Evolutionary conservation across 2,329 filamentous ascomycete species (phyloP), one percentile per base, ranked within the genome.

Genomic region (Tolypocladium tropicale): DNA sequence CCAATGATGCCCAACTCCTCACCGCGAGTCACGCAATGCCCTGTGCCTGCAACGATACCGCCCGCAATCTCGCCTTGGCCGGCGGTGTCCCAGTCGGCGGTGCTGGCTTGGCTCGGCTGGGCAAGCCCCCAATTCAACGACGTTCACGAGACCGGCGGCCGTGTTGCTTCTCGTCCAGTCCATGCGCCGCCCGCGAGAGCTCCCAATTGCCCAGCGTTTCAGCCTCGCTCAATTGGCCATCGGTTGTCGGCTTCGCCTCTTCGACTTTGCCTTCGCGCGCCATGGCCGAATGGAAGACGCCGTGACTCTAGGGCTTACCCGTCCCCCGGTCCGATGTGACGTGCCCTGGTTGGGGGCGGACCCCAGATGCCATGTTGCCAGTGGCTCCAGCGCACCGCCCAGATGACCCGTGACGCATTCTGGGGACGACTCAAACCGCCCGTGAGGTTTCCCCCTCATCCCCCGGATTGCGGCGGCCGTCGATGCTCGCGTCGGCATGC

Each of bases 351-450:
- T 53, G 51, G 51, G 51, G 51, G 51, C 51, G 34, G 51, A n/a
- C 51, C 48, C 43, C 28, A 39, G 37, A 36, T 53, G 53, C 53
- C 53, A 56, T 53, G 55, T 36, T 51, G 34, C 21, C 55, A 57
- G 53, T 58, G 58, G 57, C 37, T 56, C 59, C 59, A 59, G 41
- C 59, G 46, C 59, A 60, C 54, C 57, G 54, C 51, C 55, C 57
- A 55, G 55, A 57, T 60, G 59, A 60, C 59, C 58, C 41, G 59
- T 56, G 56, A 58, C 53, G 55, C 55, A 54, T 48, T 41, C 30
- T 46, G 49, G 36, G 51, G 34, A 54, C 46, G 46, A 14, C 25
- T 16, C 39, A 36, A 46, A 34, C 39, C 53, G 41, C 39, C 34
- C 50, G 12, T 41, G 23, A 10, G 39, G 25, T n/a, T 16, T 49